A percentile compares a stretch with the other conserved stretches of the same genome.
These are phyloP conservation scores for Asterochloris erici DNA, from an alignment of 139 green algal genomes.

Conservation along the genomic window DNA sequence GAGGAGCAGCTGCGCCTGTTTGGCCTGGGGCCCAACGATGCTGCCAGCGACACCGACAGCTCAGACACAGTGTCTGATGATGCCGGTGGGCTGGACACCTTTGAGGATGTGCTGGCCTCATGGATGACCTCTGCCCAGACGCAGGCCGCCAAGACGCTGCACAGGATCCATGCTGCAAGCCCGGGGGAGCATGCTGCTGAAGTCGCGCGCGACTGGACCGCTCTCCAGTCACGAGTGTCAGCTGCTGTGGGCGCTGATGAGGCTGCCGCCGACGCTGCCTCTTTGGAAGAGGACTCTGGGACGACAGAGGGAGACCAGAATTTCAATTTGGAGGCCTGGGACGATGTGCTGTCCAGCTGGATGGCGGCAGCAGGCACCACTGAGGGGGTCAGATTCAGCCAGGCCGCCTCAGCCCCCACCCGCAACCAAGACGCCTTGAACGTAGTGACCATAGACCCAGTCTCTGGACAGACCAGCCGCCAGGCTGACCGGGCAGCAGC, in stretches of 20 bases:
- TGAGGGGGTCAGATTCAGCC: neutral
- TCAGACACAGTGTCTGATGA: neutral
- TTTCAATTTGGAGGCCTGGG: constrained; percentile 11
- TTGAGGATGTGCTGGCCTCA: constrained; percentile 24
- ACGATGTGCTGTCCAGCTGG: constrained; percentile 30
- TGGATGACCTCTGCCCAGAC: constrained; percentile 18
- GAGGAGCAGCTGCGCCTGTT: constrained; percentile 6
- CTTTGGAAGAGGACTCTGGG: too few relatives aligned
- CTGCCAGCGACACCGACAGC: neutral
- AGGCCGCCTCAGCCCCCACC: too few relatives aligned
- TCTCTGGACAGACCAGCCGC: too few relatives aligned
- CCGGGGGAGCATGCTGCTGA: too few relatives aligned
- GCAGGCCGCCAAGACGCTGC: constrained; percentile 2
- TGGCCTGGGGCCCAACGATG: neutral
- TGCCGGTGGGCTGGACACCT: constrained; percentile 10
- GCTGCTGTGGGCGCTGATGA: too few relatives aligned
- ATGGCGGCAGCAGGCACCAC: constrained; percentile 5
- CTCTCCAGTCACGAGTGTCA: too few relatives aligned
- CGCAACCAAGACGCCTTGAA: too few relatives aligned
- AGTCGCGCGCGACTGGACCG: too few relatives aligned
- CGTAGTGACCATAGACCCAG: too few relatives aligned
- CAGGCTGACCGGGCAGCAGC: neutral
- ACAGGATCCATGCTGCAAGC: neutral
- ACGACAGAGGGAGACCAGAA: neutral
- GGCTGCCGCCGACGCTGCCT: too few relatives aligned